Evolutionary conservation across 805 yeast genomes (phyloP), one percentile per base, ranked within the genome.

Genomic region (Pichia scutulata): DNA sequence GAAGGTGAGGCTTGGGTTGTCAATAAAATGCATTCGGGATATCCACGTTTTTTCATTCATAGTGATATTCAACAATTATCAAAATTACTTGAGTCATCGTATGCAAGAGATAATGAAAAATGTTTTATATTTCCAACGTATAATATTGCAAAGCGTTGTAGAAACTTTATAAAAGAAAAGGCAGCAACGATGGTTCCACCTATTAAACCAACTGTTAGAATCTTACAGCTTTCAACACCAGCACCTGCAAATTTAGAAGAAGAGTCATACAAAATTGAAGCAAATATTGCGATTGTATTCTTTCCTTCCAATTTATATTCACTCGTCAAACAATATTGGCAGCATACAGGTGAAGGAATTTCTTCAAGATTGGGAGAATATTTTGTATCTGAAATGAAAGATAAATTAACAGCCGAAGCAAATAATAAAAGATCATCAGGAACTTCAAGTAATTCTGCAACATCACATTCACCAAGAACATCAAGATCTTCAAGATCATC

Each of bases 271-370:
- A 74, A 80, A 52, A 70, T 81, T 25, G 90, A 83, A 58, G 79
- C 89, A 14, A 77, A 78, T 40, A 78, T 92, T 49, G 84, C 90
- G 0, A 85, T 81, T 21, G 88, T 89, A n/a, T 82, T 93, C 54
- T 86, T 85, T 60, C 87, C 87, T 2, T 65, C 71, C 2, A 70
- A 72, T 3, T 81, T 75, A 52, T 81, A 73, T 54, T 65, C 78
- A 1, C 65, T 86, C 4, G 90, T 93, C 39, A 89, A 88, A 63
- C 81, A 81, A 59, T 93, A 88, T 69, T 93, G 99, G 99, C 97
- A 92, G 65, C 97, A 90, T 61, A 73, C 96, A 0, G 99, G 99
- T 25, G 97, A 92, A 66, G 96, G 97, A n/a, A 78, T 93, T 25
- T 87, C 96, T 16, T 87, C 96, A 36, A 74, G 98, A 59, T 70